Evolutionary conservation across 345 rosid genomes (phyloP).

Genomic region (Gossypium herbaceum): DNA sequence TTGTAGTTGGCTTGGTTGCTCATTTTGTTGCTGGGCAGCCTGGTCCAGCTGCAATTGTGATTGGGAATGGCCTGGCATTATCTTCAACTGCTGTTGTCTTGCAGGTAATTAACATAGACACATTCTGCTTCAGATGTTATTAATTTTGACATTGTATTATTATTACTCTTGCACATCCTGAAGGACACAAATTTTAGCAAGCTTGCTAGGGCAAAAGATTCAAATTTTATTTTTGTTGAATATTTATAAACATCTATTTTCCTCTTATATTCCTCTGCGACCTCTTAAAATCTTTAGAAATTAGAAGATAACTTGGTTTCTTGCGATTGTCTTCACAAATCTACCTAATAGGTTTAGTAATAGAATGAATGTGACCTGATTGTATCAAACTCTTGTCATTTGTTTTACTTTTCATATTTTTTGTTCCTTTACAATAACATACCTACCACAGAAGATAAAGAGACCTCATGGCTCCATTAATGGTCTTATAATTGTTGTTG

Average conservation of each 20-base stretch:
- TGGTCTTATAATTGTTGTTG: slow-evolving; percentile 10
- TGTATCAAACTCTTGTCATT: background rate
- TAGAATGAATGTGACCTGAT: background rate
- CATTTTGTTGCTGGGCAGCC: slow-evolving; percentile 76
- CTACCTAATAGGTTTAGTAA: slow-evolving; percentile 6
- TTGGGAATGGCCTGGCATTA: slow-evolving; percentile 95
- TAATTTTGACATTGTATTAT: background rate
- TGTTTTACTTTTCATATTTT: background rate
- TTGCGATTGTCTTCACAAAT: slow-evolving; percentile 1
- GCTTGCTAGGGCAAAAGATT: slow-evolving; percentile 17
- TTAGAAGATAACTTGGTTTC: background rate
- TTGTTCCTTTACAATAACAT: background rate
- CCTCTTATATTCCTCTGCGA: background rate
- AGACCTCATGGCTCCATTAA: slow-evolving; percentile 3
- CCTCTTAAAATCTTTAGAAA: background rate
- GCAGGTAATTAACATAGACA: slow-evolving; percentile 47
- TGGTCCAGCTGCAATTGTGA: slow-evolving; percentile 94
- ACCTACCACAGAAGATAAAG: slow-evolving; percentile 8
- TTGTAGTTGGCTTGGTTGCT: slow-evolving; percentile 70
- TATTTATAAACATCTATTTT: background rate
- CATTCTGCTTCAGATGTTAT: slow-evolving; percentile 18
- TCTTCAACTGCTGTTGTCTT: slow-evolving; percentile 98
- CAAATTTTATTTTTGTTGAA: background rate
- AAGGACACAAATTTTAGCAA: background rate
- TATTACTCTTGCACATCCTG: background rate